phyloP scores from a whole-genome alignment of 176 grass and related monocot species.

The Lolium multiflorum region DNA sequence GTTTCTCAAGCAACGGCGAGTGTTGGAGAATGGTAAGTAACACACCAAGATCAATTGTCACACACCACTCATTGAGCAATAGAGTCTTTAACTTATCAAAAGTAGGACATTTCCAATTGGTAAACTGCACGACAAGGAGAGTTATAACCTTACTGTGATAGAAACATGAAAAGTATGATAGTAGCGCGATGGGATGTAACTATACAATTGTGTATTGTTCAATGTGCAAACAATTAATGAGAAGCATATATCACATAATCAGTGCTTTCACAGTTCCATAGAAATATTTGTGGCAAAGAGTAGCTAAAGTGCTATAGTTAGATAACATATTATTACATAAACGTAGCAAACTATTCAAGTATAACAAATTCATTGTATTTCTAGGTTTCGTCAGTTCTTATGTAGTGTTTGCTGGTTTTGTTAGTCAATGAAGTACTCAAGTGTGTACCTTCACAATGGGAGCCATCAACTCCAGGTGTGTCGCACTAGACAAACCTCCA shows the following conservation, averaged over 20 bases:
- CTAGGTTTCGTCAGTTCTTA: neutral
- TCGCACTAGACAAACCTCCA: neutral
- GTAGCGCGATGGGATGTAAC: neutral
- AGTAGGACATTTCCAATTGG: neutral
- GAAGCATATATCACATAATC: neutral
- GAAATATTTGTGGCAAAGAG: neutral
- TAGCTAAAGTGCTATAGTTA: neutral
- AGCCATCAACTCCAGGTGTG: neutral
- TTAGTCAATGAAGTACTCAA: neutral
- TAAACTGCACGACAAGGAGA: neutral
- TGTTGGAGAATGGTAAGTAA: neutral
- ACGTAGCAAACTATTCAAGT: neutral
- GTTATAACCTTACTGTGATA: neutral
- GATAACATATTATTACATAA: neutral
- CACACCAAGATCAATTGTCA: neutral
- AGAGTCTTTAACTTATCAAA: neutral
- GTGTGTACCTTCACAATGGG: neutral
- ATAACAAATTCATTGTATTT: neutral
- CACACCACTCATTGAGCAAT: constrained; percentile 10
- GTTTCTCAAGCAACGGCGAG: neutral
- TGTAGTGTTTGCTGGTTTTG: neutral
- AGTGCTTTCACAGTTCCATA: neutral
- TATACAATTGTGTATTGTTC: neutral
- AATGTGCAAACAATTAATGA: neutral
- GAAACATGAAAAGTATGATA: neutral